Conservation (phyloP, 164 flowering plant genomes). For the Euptelea pleiosperma region DNA sequence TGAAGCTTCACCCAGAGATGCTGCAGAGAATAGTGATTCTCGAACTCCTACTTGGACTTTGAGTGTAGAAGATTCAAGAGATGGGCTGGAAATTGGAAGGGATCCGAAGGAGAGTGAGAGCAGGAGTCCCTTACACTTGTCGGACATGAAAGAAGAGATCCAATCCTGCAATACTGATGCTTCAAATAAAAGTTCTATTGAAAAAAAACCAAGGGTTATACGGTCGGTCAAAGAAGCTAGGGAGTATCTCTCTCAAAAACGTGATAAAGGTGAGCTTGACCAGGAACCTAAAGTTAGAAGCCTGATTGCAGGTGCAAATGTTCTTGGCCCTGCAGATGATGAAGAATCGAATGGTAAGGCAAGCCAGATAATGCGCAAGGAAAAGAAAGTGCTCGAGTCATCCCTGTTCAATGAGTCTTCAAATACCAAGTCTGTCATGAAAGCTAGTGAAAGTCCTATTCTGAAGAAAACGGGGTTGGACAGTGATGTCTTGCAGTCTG, state of each 20-base stretch:
- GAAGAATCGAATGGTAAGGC: conserved; percentile 9
- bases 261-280: conserved; percentile 17
- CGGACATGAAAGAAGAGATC: conserved; percentile 11
- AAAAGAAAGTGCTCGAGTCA: conserved; percentile 8
- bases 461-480: conserved; percentile 9
- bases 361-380: conserved; percentile 11
- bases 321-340: conserved; percentile 10
- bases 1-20: conserved; percentile 11
- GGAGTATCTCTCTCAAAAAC: conserved; percentile 57
- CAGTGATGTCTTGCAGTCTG: conserved; percentile 6
- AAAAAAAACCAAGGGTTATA: conserved; percentile 48
- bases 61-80: conserved; percentile 10
- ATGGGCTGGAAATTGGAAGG: background rate
- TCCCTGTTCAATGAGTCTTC: conserved; percentile 13
- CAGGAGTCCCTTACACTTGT: background rate
- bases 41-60: conserved; percentile 10
- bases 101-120: conserved; percentile 14
- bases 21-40: conserved; percentile 16
- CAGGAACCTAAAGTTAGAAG: conserved; percentile 16
- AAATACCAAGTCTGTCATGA: conserved; percentile 13
- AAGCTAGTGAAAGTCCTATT: conserved; percentile 15
- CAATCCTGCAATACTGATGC: conserved; percentile 13
- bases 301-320: conserved; percentile 11
- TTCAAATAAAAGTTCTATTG: conserved; percentile 20
- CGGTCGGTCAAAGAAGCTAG: conserved; percentile 74